Evolutionary conservation across 83 land plant species (phyloP), one percentile per base, ranked within the genome.

Genomic region (Larix sibirica): DNA sequence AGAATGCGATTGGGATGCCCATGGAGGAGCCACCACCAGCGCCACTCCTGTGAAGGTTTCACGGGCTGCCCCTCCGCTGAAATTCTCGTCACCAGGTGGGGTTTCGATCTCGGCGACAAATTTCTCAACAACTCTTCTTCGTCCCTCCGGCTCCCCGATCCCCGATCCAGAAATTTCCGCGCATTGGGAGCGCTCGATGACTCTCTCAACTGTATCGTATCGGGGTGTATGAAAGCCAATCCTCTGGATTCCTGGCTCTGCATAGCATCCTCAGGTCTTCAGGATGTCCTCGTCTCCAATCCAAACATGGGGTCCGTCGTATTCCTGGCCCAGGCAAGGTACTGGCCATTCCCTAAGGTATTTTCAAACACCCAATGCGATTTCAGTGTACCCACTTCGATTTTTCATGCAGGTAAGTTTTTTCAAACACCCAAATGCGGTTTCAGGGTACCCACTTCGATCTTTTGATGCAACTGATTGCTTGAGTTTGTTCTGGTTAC

Each of bases 1-100:
- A 77, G 86, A 87, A 77, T 94, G 96, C 80, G 92, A 91, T 82
- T 94, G 89, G 84, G 89, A 90, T 42, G 50, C 58, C 10, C 94
- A 94, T 60, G 83, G 81, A 2, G 21, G 67, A 14, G 62, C 81
- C n/a, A 70, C 56, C 33, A 81, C 88, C 80, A 86, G 16, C 86
- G 93, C 59, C 82, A 87, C 63, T 79, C 90, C 3, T 71, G 92
- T 20, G 91, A 88, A 77, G 84, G 82, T 21, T 92, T 89, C 78
- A 59, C 81, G 38, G 96, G 93, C 28, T 89, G 87, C 68, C 96
- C 94, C 9, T 69, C 86, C 7, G 89, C 85, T 20, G 10, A 33
- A 23, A 90, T 89, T 70, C 80, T 94, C 28, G 44, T 69, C 50
- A 16, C 80, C 31, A n/a, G 66, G 16, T 42, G 91, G 64, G 93